Evolutionary conservation across 345 rosid species (phyloP), one percentile per base, ranked within the genome.

Genomic region (Eucalyptus curtisii): DNA sequence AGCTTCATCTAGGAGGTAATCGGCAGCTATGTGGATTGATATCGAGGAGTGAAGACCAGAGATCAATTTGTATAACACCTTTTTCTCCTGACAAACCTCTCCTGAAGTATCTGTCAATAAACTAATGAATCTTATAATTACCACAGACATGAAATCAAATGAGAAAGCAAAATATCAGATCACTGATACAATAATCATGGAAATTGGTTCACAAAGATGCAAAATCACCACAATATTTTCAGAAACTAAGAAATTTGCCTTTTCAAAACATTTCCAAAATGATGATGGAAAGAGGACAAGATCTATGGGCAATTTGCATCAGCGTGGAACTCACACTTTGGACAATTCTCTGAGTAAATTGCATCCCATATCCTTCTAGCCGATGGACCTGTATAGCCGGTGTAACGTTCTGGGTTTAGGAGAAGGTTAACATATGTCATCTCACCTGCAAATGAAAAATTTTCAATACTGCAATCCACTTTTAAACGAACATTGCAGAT

Each of bases 291-390:
- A 42, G 47, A 76, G 84, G 84, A 40, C 84, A 40, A 40, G 47
- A 20, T 22, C 47, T 40, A 64, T 22, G 30, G 30, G 30, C 15
- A 40, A 40, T 11, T 11, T 76, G 47, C 47, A 40, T 76, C 47
- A 76, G 47, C 5, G 5, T 20, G 84, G 47, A 76, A 92, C 95
- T 93, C 89, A 96, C 99, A 95, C 93, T 95, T 95, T 87, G 97
- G 98, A 91, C 98, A 97, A 88, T 97, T 97, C 88, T 96, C 99
- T n/a, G 95, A 94, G 91, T 97, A 97, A 80, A 96, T 90, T 49
- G 99, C 96, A 90, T 97, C 99, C 99, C 99, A 97, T 93, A 97
- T 95, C 93, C 99, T 94, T 93, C 98, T 92, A 91, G 99, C 98
- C 37, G 98, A 96, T 44, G 99, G 95, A 86, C 98, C 99, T 89